These are phyloP conservation scores for Epichloe glyceriae DNA, from an alignment of 2,329 filamentous ascomycete genomes.

Conservation along the genomic window DNA sequence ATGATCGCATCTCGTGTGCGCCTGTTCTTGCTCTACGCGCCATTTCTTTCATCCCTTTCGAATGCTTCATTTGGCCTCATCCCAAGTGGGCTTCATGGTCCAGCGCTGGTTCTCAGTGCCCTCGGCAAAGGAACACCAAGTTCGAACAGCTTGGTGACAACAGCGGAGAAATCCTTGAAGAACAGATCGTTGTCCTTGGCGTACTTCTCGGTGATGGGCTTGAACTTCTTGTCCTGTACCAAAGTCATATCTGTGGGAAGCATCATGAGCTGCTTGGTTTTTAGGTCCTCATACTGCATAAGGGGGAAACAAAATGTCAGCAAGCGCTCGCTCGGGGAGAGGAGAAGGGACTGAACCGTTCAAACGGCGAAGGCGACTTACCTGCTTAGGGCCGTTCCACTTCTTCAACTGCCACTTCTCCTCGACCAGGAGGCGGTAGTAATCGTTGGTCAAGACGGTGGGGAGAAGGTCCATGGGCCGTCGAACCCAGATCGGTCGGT, in stretches of 20 bases:
- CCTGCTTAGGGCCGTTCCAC: slow-evolving; percentile 79
- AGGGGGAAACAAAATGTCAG: slow-evolving; percentile 2
- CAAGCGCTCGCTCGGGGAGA: neutral
- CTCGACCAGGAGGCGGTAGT: slow-evolving; percentile 72
- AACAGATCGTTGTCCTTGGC: slow-evolving; percentile 83
- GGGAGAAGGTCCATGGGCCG: slow-evolving; percentile 86
- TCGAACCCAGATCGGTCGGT: slow-evolving; percentile 75
- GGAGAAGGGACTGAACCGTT: slow-evolving; percentile 1
- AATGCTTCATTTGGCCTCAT: slow-evolving; percentile 17
- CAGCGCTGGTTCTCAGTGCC: slow-evolving; percentile 42
- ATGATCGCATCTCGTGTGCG: neutral
- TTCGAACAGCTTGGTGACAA: slow-evolving; percentile 75
- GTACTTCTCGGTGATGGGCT: slow-evolving; percentile 68
- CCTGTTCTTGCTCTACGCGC: neutral
- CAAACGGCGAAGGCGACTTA: slow-evolving; percentile 13
- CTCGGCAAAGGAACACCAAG: slow-evolving; percentile 73
- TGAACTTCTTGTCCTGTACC: slow-evolving; percentile 78
- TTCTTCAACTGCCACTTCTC: slow-evolving; percentile 90
- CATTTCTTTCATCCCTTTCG: neutral
- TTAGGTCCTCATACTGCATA: slow-evolving; percentile 73
- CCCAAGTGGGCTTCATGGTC: slow-evolving; percentile 47
- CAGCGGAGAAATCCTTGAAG: slow-evolving; percentile 84
- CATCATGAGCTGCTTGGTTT: slow-evolving; percentile 90
- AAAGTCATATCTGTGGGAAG: slow-evolving; percentile 83
- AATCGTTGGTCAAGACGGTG: slow-evolving; percentile 88